A percentile compares a stretch with the other conserved stretches of the same genome.
phyloP scores from a whole-genome alignment of 495 filamentous ascomycete genomes.

The Staphylotrichum tortipilum region DNA sequence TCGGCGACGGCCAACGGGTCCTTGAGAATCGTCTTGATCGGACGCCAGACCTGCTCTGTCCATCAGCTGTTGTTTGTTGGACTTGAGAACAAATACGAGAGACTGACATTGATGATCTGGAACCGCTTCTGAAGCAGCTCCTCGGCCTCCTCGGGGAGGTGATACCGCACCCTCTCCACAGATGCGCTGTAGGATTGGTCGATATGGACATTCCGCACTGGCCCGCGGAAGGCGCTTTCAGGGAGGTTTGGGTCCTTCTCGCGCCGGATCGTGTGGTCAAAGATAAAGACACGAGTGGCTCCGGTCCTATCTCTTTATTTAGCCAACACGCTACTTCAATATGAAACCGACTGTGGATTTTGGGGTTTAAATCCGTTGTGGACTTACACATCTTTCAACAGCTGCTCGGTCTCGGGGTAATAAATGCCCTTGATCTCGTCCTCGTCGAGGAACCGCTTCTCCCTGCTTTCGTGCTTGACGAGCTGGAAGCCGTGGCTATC shows the following conservation, averaged over 20 bases:
- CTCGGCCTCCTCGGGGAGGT: constrained; percentile 55
- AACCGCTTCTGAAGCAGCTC: constrained; percentile 54
- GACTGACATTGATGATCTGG: constrained; percentile 57
- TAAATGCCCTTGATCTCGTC: constrained; percentile 57
- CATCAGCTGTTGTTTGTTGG: not conserved
- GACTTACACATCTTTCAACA: constrained; percentile 55
- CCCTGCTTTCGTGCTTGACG: constrained; percentile 33
- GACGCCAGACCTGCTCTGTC: constrained; percentile 49
- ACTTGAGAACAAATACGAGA: not conserved
- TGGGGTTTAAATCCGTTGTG: too few relatives aligned
- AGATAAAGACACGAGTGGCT: constrained; percentile 58
- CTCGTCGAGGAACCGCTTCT: constrained; percentile 60
- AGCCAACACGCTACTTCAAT: too few relatives aligned
- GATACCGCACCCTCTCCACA: constrained; percentile 46
- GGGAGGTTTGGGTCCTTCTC: not conserved
- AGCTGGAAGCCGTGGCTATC: constrained; percentile 38
- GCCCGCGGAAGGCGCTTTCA: constrained; percentile 39
- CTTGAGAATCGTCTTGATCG: constrained; percentile 54
- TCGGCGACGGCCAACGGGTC: constrained; percentile 59
- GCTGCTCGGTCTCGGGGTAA: constrained; percentile 57
- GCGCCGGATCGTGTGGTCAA: constrained; percentile 66
- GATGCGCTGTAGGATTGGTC: constrained; percentile 60
- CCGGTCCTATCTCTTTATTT: constrained; percentile 42
- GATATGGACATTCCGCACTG: constrained; percentile 61
- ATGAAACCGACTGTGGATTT: too few relatives aligned